Evolutionary conservation across 2,329 filamentous ascomycete species (phyloP), one percentile per base, ranked within the genome.

Genomic region (Neofusicoccum cordaticola): DNA sequence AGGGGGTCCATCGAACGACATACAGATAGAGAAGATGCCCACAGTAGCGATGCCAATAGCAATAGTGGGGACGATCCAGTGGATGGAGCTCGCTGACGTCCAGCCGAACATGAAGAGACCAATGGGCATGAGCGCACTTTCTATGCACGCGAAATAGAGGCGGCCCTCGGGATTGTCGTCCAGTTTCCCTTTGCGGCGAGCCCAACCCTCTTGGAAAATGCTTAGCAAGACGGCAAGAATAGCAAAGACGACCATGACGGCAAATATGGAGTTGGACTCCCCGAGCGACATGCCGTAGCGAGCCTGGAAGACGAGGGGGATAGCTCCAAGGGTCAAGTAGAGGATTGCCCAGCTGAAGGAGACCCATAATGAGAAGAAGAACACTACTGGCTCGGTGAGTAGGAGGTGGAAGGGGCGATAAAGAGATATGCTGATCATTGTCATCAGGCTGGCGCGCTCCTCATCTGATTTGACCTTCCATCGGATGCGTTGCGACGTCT

Each of bases 341-440:
- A 97, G 84, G 0, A 96, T 85, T 0, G 90, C 92, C 93, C 93
- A 97, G 19, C 89, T 89, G 75, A 97, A 97, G 0, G 91, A 85
- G 0, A 93, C 89, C 93, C 93, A 97, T 0, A 96, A 82, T 0
- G 90, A 92, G 80, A 97, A 97, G 80, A 86, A 92, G 77, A 93
- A 92, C 13, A 93, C 90, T 9, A 92, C 88, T 0, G 90, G 88
- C 69, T 93, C 90, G 0, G 90, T 93, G 68, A 89, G 79, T 15
- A 93, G 85, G 1, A 93, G 83, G 71, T 88, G 86, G 74, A 97
- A 96, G 0, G 93, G 93, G 0, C 93, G 85, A 68, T 86, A 88
- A 6, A 94, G 77, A 0, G 91, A 95, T 12, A 91, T 86, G 5
- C 82, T 80, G 61, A 97, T 88, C 85, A 93, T 91, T 65, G 84